Base-by-base conservation (phyloP, 495 filamentous ascomycete species). In the Xylaria bambusicola region DNA sequence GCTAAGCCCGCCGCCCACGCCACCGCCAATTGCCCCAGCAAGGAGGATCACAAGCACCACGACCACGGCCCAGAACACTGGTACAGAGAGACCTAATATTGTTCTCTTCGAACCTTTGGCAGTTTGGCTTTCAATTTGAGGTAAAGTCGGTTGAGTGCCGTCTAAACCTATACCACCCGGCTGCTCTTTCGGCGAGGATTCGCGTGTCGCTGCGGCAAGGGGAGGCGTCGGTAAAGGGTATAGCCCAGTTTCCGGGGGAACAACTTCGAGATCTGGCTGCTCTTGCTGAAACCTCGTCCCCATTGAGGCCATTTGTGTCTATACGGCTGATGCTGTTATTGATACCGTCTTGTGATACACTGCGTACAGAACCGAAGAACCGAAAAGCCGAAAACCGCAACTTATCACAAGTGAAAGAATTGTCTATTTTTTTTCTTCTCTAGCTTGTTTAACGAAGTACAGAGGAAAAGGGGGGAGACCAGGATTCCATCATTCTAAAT, bases 1-100 rank as follows among this genome's bases (percentile, higher is more conserved):
- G 9, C 49, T 60, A 20, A 74, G 56, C 12, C 68, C 68, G 6
- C 69, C 66, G 31, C 62, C 71, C 18, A 75, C 60, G 3, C 70
- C 71, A 40, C 71, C 71, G 8, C 70, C 73, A 17, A 75, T 67
- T 3, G 31, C 68, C 1, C 42, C 73, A 1, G 73, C 70, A 10
- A 74, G 46, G 36, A 73, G 47, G 8, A 74, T 35, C 15, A 69
- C 44, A 17, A 72, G 26, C 6, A 62, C 24, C 7, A 71, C 46
- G 45, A 74, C 27, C 6, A 71, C 9, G 4, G 52, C 35, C 73
- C 73, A 75, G 38, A 74, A 75, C 1, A 63, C 6, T 7, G 61
- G 56, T 7, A 73, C 64, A n/a, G 69, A 58, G 8, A 75, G 64
- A 3, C 73, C 73, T 8, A 74, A 29, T 18, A 73, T 18, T 9